Base-by-base conservation (phyloP, 192 early-diverging fungal species). In the Radiomyces spectabilis region DNA sequence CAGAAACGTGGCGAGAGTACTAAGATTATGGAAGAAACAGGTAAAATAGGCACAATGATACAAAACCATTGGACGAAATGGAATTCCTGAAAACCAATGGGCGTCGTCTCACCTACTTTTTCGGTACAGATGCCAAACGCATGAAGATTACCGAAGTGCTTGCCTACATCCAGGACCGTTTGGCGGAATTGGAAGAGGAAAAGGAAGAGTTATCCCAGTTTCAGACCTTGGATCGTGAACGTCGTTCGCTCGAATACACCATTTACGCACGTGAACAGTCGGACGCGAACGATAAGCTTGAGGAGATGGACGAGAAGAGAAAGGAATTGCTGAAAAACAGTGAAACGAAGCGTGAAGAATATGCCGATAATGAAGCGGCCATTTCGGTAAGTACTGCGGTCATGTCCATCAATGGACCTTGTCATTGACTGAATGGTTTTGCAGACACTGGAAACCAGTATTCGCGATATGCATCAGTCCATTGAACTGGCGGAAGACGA, bases 21-120 rank as follows among this genome's bases (percentile, higher is more conserved):
- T 50, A 94, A 92, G 67, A 85, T 96, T 42, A 88, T 99, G 73
- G 83, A 87, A 19, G 94, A 97, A 46, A 95, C 92, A 31, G 86
- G 86, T 86, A 71, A 9, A 32, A 13, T n/a, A 16, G n/a, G n/a
- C n/a, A n/a, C n/a, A n/a, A n/a, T n/a, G n/a, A n/a, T n/a, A n/a
- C n/a, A n/a, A n/a, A n/a, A n/a, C n/a, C n/a, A n/a, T n/a, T n/a
- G n/a, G n/a, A n/a, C n/a, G n/a, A n/a, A n/a, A n/a, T n/a, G n/a
- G n/a, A n/a, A n/a, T n/a, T n/a, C n/a, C n/a, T n/a, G n/a, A n/a
- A n/a, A n/a, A n/a, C n/a, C n/a, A n/a, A n/a, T n/a, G n/a, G n/a
- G n/a, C n/a, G n/a, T n/a, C n/a, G n/a, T n/a, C n/a, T n/a, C n/a
- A n/a, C n/a, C n/a, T n/a, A n/a, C n/a, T 52, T 38, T 35, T 22